Evolutionary conservation across 2,329 filamentous ascomycete species (phyloP).

Genomic region (Salinomyces thailandicus): DNA sequence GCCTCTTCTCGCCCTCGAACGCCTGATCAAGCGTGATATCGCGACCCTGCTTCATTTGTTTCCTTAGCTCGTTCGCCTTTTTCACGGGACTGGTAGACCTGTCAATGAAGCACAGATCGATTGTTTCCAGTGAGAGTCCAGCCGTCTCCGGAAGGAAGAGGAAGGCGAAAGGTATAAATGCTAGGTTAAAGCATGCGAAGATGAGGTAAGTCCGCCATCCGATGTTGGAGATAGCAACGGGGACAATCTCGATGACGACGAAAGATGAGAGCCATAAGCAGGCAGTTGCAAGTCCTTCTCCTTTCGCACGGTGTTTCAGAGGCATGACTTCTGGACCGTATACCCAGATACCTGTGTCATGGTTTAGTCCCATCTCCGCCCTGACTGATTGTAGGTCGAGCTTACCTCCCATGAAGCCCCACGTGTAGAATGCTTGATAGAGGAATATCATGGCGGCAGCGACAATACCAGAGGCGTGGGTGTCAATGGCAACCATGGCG

Average conservation of each 20-base stretch:
- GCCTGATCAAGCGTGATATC: background rate
- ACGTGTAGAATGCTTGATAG: slow-evolving; percentile 1
- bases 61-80: slow-evolving; percentile 1
- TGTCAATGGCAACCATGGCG: background rate
- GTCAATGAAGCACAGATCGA: slow-evolving; percentile 52
- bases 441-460: background rate
- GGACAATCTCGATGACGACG: slow-evolving; percentile 53
- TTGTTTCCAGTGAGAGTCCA: slow-evolving; percentile 49
- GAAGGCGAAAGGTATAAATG: slow-evolving; percentile 27
- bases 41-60: background rate
- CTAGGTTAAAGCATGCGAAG: slow-evolving; percentile 13
- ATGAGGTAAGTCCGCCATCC: slow-evolving; percentile 45
- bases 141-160: slow-evolving; percentile 53
- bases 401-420: slow-evolving; percentile 1
- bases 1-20: background rate
- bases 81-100: background rate
- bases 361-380: no score
- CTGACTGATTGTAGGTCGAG: no score
- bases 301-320: slow-evolving; percentile 21
- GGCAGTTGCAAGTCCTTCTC: slow-evolving; percentile 30
- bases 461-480: background rate
- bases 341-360: slow-evolving; percentile 41
- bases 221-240: slow-evolving; percentile 48
- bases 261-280: slow-evolving; percentile 52
- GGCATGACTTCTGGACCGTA: slow-evolving; percentile 51